Evolutionary conservation across 805 yeast species (phyloP).

Genomic region (Metschnikowia peoriensis): DNA sequence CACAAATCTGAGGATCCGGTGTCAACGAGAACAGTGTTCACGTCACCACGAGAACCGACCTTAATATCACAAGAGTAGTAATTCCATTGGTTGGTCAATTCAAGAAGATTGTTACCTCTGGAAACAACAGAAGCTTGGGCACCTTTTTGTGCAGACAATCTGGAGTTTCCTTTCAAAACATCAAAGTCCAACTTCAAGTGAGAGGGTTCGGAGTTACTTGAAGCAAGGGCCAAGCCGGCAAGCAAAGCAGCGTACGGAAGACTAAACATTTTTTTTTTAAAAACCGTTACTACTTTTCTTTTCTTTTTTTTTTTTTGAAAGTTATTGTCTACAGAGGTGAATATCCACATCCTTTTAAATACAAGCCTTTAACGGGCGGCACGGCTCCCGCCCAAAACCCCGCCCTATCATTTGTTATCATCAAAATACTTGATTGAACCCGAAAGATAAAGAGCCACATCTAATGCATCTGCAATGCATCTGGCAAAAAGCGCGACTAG

Average conservation of each 20-base stretch:
- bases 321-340: background rate
- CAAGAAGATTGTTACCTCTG: slow-evolving; percentile 8
- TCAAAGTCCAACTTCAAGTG: slow-evolving; percentile 12
- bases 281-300: background rate
- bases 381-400: background rate
- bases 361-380: too few relatives aligned
- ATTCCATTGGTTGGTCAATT: slow-evolving; percentile 9
- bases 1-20: slow-evolving; percentile 47
- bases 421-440: background rate
- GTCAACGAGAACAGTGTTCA: slow-evolving; percentile 36
- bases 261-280: background rate
- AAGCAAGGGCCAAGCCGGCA: slow-evolving; percentile 8
- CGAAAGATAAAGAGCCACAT: background rate
- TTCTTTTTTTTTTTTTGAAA: too few relatives aligned
- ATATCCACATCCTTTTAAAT: background rate
- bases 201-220: slow-evolving; percentile 1
- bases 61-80: slow-evolving; percentile 12
- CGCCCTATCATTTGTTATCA: background rate
- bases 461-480: background rate
- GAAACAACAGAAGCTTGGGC: slow-evolving; percentile 3
- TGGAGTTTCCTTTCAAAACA: slow-evolving; percentile 12
- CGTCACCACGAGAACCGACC: slow-evolving; percentile 17
- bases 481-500: background rate
- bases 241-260: slow-evolving; percentile 2
- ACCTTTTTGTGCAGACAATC: slow-evolving; percentile 2